phyloP scores from a whole-genome alignment of 148 eudicot species.

The Fagopyrum homotropicum region DNA sequence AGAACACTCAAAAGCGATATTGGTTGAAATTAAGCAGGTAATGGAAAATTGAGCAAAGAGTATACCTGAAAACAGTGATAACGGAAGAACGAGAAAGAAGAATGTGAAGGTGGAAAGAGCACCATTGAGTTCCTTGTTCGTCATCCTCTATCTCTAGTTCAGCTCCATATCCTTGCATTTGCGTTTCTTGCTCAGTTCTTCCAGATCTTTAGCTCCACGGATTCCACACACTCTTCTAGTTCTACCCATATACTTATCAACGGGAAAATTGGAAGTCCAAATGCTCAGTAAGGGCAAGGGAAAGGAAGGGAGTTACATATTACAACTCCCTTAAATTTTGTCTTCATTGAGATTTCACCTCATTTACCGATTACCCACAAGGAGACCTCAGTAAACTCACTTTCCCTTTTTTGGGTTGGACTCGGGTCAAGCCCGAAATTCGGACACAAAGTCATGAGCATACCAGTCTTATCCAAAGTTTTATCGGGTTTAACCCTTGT shows the following conservation, averaged over 20 bases:
- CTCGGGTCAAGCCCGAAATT: too few relatives aligned
- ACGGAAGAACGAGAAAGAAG: conserved; percentile 24
- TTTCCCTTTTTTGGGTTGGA: too few relatives aligned
- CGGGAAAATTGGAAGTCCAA: not conserved
- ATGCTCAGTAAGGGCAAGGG: not conserved
- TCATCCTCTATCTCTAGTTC: conserved; percentile 1
- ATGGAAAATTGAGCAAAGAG: not conserved
- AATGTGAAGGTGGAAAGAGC: conserved; percentile 16
- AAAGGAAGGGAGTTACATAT: not conserved
- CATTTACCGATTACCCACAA: too few relatives aligned
- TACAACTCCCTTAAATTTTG: not conserved
- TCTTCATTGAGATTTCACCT: too few relatives aligned
- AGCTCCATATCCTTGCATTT: conserved; percentile 4
- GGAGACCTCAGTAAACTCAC: too few relatives aligned
- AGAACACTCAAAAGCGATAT: not conserved
- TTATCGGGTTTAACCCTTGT: too few relatives aligned
- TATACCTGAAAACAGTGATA: conserved; percentile 28
- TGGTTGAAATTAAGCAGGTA: not conserved
- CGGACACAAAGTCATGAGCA: too few relatives aligned
- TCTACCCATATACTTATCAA: not conserved
- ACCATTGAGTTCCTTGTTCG: not conserved
- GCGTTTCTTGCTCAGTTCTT: not conserved
- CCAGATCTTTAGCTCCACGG: not conserved
- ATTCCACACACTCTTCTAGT: not conserved
- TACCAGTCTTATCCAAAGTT: too few relatives aligned